Evolutionary conservation across 441 rosid species (phyloP).

Genomic region (Adansonia rubrostipa): DNA sequence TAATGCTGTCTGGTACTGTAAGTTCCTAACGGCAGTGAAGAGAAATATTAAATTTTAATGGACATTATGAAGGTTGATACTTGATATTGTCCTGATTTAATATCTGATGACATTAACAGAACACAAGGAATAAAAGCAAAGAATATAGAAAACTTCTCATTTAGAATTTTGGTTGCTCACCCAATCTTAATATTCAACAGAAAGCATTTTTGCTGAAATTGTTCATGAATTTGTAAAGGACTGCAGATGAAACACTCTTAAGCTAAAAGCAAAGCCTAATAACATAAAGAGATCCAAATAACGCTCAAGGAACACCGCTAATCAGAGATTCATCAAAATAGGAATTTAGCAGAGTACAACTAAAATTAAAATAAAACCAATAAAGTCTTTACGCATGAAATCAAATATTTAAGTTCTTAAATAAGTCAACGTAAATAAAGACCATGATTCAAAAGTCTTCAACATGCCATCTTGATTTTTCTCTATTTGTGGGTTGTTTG

Average conservation of each 20-base stretch:
- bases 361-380: background rate
- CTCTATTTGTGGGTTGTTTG: background rate
- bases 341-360: background rate
- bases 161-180: background rate
- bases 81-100: constrained; percentile 1
- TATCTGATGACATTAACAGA: background rate
- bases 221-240: background rate
- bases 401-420: background rate
- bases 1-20: background rate
- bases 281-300: background rate
- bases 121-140: constrained; percentile 1
- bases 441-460: background rate
- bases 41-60: background rate
- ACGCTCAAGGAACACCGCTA: background rate
- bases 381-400: background rate
- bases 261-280: constrained; percentile 1
- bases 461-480: background rate
- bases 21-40: background rate
- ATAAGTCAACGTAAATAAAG: background rate
- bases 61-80: background rate
- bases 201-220: background rate
- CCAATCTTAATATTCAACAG: background rate
- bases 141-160: background rate
- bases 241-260: background rate
- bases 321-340: background rate